These are phyloP conservation scores for Termitomyces sp. DNA, from an alignment of 768 basidiomycete species.

Conservation along the genomic window DNA sequence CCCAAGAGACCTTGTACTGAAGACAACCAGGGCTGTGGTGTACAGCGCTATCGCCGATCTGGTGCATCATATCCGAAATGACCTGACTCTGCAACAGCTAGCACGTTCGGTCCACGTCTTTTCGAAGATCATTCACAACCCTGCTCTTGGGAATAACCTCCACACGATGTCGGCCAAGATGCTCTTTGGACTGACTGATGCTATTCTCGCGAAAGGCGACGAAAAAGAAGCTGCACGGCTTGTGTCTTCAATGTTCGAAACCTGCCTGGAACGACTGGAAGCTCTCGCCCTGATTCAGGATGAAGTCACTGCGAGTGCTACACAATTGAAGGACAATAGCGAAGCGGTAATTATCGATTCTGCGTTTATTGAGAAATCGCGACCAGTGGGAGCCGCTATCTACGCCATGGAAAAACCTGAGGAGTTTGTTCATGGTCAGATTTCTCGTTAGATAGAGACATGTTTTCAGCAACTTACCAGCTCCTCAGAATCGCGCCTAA, in stretches of 20 bases:
- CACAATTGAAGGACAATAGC: constrained; percentile 45
- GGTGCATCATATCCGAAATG: constrained; percentile 84
- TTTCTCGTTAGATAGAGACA: background rate
- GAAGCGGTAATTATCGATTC: constrained; percentile 43
- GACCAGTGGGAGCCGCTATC: constrained; percentile 75
- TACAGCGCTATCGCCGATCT: constrained; percentile 91
- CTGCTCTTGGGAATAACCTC: constrained; percentile 71
- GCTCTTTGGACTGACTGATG: constrained; percentile 85
- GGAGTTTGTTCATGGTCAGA: constrained; percentile 73
- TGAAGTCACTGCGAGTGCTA: constrained; percentile 46
- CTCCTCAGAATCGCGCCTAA: constrained; percentile 69
- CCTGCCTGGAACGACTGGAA: constrained; percentile 80
- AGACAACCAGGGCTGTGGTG: constrained; percentile 58
- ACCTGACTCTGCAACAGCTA: constrained; percentile 75
- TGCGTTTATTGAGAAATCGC: constrained; percentile 75
- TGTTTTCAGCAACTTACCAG: constrained; percentile 7
- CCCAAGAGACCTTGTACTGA: constrained; percentile 1
- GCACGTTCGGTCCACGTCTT: constrained; percentile 78
- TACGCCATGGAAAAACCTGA: constrained; percentile 82
- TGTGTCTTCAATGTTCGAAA: constrained; percentile 75
- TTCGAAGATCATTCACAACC: constrained; percentile 86
- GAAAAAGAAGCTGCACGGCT: constrained; percentile 63
- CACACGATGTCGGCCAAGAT: constrained; percentile 93
- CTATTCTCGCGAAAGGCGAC: constrained; percentile 73
- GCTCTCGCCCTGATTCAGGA: constrained; percentile 66